Conservation (phyloP, 805 yeast genomes). For the Wickerhamiella occidentalis region DNA sequence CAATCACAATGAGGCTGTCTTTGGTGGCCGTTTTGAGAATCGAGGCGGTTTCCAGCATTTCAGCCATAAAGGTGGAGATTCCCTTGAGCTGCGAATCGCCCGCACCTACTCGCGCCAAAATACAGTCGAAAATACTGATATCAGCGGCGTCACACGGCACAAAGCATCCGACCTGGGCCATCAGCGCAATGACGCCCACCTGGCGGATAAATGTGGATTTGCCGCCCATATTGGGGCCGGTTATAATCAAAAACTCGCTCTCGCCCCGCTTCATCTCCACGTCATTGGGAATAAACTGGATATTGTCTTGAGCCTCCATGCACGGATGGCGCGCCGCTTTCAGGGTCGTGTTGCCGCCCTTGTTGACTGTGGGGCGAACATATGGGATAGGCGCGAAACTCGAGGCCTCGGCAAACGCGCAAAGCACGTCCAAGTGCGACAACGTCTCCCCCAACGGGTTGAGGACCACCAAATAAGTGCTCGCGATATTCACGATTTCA, state of each 20-base stretch:
- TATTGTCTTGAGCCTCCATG: constrained; percentile 81
- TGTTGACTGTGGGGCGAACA: constrained; percentile 56
- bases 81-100: constrained; percentile 97
- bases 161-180: constrained; percentile 69
- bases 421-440: constrained; percentile 71
- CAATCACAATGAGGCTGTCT: constrained; percentile 75
- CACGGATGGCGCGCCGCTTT: constrained; percentile 89
- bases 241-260: constrained; percentile 66
- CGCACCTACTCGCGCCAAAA: constrained; percentile 95
- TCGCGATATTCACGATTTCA: constrained; percentile 69
- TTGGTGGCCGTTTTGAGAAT: constrained; percentile 68
- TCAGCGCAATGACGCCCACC: constrained; percentile 53
- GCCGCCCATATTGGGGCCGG: constrained; percentile 88
- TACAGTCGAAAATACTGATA: constrained; percentile 75
- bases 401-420: constrained; percentile 73
- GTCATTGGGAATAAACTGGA: constrained; percentile 85
- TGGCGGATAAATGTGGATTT: constrained; percentile 68
- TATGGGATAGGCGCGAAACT: constrained; percentile 76
- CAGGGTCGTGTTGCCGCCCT: constrained; percentile 35
- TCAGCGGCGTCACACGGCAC: constrained; percentile 72
- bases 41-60: constrained; percentile 87
- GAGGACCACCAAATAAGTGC: constrained; percentile 71
- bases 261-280: constrained; percentile 46
- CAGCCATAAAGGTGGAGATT: constrained; percentile 91
- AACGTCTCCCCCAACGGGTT: constrained; percentile 52